phyloP scores from a whole-genome alignment of 1,284 basidiomycete species.

The Golubevia sp. region DNA sequence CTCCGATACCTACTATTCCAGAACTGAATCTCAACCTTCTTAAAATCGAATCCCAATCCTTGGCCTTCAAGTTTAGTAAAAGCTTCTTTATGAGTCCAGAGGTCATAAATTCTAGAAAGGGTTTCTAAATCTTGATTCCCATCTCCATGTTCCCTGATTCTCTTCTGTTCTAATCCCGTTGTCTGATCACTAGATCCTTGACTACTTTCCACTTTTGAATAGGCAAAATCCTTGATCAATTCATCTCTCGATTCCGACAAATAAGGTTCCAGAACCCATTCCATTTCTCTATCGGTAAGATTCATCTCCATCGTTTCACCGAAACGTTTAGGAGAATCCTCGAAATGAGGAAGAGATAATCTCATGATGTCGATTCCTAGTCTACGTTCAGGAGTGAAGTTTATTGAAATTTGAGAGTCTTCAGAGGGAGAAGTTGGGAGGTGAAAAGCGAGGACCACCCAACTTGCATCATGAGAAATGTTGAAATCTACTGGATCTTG shows the following conservation, averaged over 20 bases:
- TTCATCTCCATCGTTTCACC: conserved; percentile 47
- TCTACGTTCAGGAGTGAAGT: neutral
- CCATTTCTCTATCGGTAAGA: conserved; percentile 27
- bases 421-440: neutral
- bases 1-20: neutral
- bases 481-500: conserved; percentile 34
- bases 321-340: conserved; percentile 22
- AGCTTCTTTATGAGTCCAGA: conserved; percentile 60
- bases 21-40: conserved; percentile 27
- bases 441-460: conserved; percentile 46
- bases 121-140: conserved; percentile 2
- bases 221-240: too few species aligned
- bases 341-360: conserved; percentile 38
- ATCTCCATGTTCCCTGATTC: too few species aligned
- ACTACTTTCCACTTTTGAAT: too few species aligned
- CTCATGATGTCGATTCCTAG: conserved; percentile 56
- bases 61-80: conserved; percentile 48
- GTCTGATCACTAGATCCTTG: too few species aligned
- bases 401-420: neutral
- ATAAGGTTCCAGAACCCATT: conserved; percentile 22
- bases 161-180: too few species aligned
- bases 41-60: conserved; percentile 54
- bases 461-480: conserved; percentile 50
- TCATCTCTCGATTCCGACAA: too few species aligned
- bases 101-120: conserved; percentile 25